Conservation (phyloP, 192 early-diverging fungal species). For the Backusella westeae region DNA sequence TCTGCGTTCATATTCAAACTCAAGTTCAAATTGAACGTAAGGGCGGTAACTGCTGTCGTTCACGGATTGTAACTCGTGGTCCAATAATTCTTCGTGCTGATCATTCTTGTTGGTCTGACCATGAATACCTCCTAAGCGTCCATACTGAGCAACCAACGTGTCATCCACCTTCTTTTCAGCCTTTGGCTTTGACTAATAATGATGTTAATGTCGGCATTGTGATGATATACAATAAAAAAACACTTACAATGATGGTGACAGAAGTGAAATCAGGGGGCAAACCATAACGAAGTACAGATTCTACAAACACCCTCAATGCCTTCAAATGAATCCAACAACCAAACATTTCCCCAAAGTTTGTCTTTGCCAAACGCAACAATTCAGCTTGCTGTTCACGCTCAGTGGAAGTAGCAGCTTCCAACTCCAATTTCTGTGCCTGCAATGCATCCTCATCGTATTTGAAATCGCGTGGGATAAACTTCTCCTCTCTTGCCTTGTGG, state of each 20-base stretch:
- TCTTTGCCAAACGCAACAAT: slow-evolving; percentile 82
- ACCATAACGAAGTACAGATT: slow-evolving; percentile 96
- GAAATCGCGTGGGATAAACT: slow-evolving; percentile 95
- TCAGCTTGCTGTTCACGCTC: slow-evolving; percentile 69
- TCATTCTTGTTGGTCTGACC: slow-evolving; percentile 33
- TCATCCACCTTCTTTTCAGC: slow-evolving; percentile 81
- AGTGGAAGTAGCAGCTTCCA: slow-evolving; percentile 48
- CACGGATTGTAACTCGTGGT: slow-evolving; percentile 74
- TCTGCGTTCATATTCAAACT: slow-evolving; percentile 42
- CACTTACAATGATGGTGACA: slow-evolving; percentile 64
- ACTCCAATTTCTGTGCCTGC: slow-evolving; percentile 77
- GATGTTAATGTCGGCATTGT: neutral
- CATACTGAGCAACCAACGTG: slow-evolving; percentile 75
- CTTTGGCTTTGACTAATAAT: slow-evolving; percentile 65
- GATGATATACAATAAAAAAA: neutral
- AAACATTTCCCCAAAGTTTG: slow-evolving; percentile 94
- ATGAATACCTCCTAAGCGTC: slow-evolving; percentile 76
- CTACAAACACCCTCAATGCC: slow-evolving; percentile 92
- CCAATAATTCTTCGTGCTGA: slow-evolving; percentile 70
- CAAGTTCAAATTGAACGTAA: slow-evolving; percentile 79
- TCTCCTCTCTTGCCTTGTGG: slow-evolving; percentile 84
- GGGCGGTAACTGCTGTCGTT: slow-evolving; percentile 93
- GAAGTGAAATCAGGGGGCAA: slow-evolving; percentile 92
- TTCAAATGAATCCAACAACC: slow-evolving; percentile 94
- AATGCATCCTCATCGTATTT: slow-evolving; percentile 83